Base-by-base conservation (phyloP, 306 rosid genomes). In the Psophocarpus tetragonolobus region DNA sequence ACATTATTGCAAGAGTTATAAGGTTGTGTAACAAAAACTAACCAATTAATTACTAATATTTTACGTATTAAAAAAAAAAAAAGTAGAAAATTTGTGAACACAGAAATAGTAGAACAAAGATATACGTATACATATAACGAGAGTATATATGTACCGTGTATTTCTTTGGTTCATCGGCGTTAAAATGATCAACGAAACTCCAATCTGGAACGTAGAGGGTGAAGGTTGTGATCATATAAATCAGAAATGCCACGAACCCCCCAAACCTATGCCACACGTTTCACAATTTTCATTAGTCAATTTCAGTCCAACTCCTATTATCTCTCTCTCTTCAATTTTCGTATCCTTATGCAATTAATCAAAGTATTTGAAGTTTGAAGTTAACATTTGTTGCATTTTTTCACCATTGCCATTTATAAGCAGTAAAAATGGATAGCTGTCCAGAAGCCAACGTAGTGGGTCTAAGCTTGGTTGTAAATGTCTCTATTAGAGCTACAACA, bases 401-500 rank as follows among this genome's bases (percentile, higher is more conserved):
- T 84, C 73, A 90, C 98, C 98, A 91, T 84, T 91, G 97, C 97
- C 98, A 93, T 79, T 18, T 83, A 64, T 91, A 90, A 18, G 93
- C 91, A 35, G 92, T 82, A 74, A 93, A 91, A 78, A 93, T 85
- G 60, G 97, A 80, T 71, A 87, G 1, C 61, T 56, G 53, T 61
- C 88, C 87, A 35, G 90, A 75, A 47, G 47, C 76, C 38, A 91
- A 74, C 20, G 79, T 77, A 8, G 90, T 82, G 65, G 92, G 97
- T 82, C 94, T 90, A 74, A 71, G 81, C 76, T 87, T 88, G 81
- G 91, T 85, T 47, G 97, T 90, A 70, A 88, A 61, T 68, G 92
- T 84, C 81, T 93, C 98, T 81, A 90, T 88, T 36, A 90, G 67
- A 73, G 98, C 90, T 29, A 93, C 96, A 70, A 91, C 76, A 80